Conservation (phyloP, 805 yeast species). For the Candida corydali region DNA sequence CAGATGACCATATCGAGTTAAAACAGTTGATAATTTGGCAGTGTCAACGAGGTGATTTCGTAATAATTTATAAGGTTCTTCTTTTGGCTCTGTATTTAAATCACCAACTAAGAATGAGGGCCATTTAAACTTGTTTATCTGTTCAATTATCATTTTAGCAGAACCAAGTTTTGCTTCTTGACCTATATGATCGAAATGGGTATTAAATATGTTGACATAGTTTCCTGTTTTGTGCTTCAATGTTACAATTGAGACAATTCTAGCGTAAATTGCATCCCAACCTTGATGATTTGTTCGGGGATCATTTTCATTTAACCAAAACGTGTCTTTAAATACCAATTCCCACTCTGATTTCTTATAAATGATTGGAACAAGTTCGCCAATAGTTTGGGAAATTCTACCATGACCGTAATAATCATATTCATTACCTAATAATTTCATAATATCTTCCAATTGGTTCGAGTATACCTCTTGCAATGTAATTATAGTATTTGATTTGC, state of each 20-base stretch:
- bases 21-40: conserved; percentile 17
- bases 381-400: conserved; percentile 20
- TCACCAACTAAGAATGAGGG: conserved; percentile 31
- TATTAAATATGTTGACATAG: conserved; percentile 30
- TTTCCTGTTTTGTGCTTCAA: conserved; percentile 22
- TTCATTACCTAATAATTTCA: conserved; percentile 22
- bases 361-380: conserved; percentile 32
- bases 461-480: conserved; percentile 37
- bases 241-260: conserved; percentile 30
- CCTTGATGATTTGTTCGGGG: conserved; percentile 29
- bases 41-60: conserved; percentile 14
- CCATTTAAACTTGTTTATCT: conserved; percentile 26
- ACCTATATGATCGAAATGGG: conserved; percentile 38
- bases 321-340: conserved; percentile 22
- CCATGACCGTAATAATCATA: conserved; percentile 33
- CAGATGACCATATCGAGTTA: conserved; percentile 24
- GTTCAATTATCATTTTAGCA: conserved; percentile 25
- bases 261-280: conserved; percentile 35
- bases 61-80: conserved; percentile 16
- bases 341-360: conserved; percentile 27
- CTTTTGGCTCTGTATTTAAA: conserved; percentile 22
- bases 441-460: conserved; percentile 29
- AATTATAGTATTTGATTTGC: conserved; percentile 26
- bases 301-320: conserved; percentile 33
- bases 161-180: conserved; percentile 24